phyloP scores from a whole-genome alignment of 2,329 filamentous ascomycete genomes.

The Raffaelea albimanens region DNA sequence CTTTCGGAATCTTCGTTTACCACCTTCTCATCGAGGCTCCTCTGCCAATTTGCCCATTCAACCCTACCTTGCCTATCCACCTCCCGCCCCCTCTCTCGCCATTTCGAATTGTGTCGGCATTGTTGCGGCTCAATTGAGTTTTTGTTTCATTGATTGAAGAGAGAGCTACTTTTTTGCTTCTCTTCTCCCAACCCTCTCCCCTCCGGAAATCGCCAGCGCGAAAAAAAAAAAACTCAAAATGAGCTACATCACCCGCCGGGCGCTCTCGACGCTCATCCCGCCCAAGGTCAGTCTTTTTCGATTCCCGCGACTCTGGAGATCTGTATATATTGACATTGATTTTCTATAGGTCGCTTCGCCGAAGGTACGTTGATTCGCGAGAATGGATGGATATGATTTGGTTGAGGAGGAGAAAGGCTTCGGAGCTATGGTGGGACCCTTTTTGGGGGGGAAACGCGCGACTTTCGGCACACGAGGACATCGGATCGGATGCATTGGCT shows the following conservation, averaged over 20 bases:
- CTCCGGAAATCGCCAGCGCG: slow-evolving; percentile 17
- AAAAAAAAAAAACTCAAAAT: slow-evolving; percentile 48
- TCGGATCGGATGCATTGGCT: no score
- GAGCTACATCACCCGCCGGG: slow-evolving; percentile 86
- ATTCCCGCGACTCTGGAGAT: background rate
- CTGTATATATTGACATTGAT: slow-evolving; percentile 1
- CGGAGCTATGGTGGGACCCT: no score
- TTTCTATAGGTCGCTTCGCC: slow-evolving; percentile 65
- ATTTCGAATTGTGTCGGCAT: slow-evolving; percentile 5
- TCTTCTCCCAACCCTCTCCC: slow-evolving; percentile 13
- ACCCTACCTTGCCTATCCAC: background rate
- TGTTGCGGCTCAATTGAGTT: slow-evolving; percentile 24
- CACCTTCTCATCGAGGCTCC: background rate
- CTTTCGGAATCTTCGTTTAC: slow-evolving; percentile 12
- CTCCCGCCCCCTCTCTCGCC: background rate
- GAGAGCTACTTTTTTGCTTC: slow-evolving; percentile 13
- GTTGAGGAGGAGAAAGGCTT: no score
- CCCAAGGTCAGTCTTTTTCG: slow-evolving; percentile 68
- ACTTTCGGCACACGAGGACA: no score
- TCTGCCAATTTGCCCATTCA: no score
- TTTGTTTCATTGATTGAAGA: background rate
- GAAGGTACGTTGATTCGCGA: slow-evolving; percentile 51
- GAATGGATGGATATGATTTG: no score
- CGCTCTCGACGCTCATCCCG: slow-evolving; percentile 96
- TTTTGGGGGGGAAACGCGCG: no score